phyloP scores from a whole-genome alignment of 805 yeast species.

The Maudiozyma bulderi region DNA sequence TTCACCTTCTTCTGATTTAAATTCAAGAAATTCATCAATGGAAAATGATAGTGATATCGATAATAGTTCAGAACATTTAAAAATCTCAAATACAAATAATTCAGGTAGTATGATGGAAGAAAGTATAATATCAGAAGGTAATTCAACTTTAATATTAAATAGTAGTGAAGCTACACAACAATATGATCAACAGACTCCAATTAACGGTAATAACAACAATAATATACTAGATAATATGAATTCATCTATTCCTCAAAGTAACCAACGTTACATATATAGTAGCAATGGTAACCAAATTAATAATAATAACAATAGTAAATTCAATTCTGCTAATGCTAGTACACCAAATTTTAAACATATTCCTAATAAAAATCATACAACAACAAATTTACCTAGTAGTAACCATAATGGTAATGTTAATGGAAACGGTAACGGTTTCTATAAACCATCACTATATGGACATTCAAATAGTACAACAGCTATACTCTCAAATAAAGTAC shows the following conservation, averaged over 20 bases:
- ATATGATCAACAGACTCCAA: not conserved
- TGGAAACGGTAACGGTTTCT: not conserved
- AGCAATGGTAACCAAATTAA: slow-evolving; percentile 3
- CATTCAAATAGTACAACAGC: slow-evolving; percentile 12
- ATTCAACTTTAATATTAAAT: slow-evolving; percentile 1
- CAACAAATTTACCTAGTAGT: not conserved
- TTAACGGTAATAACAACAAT: not conserved
- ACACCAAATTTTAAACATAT: slow-evolving; percentile 4
- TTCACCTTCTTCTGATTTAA: slow-evolving; percentile 20
- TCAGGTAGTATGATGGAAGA: slow-evolving; percentile 1
- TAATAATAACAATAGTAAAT: slow-evolving; percentile 1
- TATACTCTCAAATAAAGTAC: slow-evolving; percentile 3
- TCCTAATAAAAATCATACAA: not conserved
- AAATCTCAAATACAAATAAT: not conserved
- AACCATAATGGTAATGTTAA: not conserved
- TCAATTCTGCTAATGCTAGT: slow-evolving; percentile 3
- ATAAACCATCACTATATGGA: slow-evolving; percentile 4
- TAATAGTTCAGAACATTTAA: not conserved
- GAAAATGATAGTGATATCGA: slow-evolving; percentile 16
- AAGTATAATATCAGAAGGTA: slow-evolving; percentile 5
- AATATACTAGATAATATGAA: not conserved
- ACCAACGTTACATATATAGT: slow-evolving; percentile 2
- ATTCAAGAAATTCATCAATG: slow-evolving; percentile 22
- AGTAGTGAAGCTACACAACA: not conserved
- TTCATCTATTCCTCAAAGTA: not conserved